phyloP scores from a whole-genome alignment of 163 green algal species.

The Scenedesmus sp. region DNA sequence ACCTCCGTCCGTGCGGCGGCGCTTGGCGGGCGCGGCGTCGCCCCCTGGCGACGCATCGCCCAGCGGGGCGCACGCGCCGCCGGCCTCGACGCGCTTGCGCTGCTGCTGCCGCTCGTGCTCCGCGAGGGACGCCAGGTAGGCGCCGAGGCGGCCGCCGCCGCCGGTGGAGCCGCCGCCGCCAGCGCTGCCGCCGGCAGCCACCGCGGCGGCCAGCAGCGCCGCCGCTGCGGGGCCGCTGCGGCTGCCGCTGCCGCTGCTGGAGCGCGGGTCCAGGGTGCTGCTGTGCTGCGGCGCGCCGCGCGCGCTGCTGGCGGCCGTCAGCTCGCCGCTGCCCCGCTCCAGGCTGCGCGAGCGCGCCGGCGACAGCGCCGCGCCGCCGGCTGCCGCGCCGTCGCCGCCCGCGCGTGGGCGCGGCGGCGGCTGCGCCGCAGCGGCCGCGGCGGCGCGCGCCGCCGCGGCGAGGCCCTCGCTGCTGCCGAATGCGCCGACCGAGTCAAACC shows the following conservation, averaged over 20 bases:
- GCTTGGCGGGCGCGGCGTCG: neutral
- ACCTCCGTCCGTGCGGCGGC: neutral
- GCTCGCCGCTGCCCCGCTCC: too few species aligned
- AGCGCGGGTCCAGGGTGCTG: too few species aligned
- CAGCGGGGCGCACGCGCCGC: too few species aligned
- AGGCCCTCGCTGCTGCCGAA: conserved; percentile 2
- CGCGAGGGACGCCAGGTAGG: neutral
- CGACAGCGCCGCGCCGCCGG: too few species aligned
- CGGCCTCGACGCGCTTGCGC: too few species aligned
- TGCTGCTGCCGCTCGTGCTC: conserved; percentile 18
- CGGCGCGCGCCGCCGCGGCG: neutral
- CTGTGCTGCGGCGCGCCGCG: too few species aligned
- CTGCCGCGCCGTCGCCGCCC: neutral
- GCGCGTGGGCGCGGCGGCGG: neutral
- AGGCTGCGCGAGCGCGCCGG: too few species aligned
- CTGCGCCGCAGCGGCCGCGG: neutral
- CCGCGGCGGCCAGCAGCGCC: too few species aligned
- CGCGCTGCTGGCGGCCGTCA: too few species aligned
- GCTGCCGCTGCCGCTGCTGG: neutral
- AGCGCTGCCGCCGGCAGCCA: neutral
- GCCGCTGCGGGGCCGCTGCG: neutral
- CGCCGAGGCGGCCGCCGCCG: neutral
- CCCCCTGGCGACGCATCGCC: neutral
- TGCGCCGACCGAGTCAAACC: neutral
- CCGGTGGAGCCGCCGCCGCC: neutral